phyloP scores from a whole-genome alignment of 2,329 filamentous ascomycete genomes.

The Fragosphaeria purpurea region DNA sequence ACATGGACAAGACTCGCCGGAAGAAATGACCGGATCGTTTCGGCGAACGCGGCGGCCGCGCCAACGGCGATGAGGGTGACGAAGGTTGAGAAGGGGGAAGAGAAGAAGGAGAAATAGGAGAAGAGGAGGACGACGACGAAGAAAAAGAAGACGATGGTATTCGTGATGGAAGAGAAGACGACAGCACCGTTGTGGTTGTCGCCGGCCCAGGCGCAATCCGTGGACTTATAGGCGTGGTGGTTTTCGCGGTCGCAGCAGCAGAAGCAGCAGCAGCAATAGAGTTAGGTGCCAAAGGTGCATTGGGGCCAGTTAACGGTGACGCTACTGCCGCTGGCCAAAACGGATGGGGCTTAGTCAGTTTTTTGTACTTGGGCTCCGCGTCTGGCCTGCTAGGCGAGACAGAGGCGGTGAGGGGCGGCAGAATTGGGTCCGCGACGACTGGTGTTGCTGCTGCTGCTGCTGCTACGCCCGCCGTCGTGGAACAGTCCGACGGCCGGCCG shows the following conservation, averaged over 20 bases:
- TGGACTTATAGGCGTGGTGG: not conserved
- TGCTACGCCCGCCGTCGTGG: too few species aligned
- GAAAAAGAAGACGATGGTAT: not conserved
- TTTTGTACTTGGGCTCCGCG: not conserved
- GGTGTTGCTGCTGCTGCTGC: not conserved
- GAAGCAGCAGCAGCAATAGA: not conserved
- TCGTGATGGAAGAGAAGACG: not conserved
- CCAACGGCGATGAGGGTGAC: not conserved
- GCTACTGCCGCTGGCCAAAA: conserved; percentile 8
- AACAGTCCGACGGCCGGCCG: too few species aligned
- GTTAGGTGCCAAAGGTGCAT: too few species aligned
- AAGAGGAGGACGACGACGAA: not conserved
- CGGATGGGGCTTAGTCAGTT: conserved; percentile 9
- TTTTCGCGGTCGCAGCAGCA: not conserved
- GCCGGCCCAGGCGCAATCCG: too few species aligned
- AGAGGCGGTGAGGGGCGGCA: conserved; percentile 7
- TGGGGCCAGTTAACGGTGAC: not conserved
- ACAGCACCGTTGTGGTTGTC: not conserved
- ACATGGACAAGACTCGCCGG: conserved; percentile 11
- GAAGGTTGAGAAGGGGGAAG: not conserved
- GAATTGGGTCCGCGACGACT: not conserved
- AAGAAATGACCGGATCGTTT: not conserved
- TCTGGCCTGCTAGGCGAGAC: not conserved
- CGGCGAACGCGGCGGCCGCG: not conserved
- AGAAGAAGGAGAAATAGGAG: not conserved